A percentile compares a stretch with the other conserved stretches of the same genome.
Evolutionary conservation across 768 basidiomycete species (phyloP).

Genomic region (Harrya chromipes): DNA sequence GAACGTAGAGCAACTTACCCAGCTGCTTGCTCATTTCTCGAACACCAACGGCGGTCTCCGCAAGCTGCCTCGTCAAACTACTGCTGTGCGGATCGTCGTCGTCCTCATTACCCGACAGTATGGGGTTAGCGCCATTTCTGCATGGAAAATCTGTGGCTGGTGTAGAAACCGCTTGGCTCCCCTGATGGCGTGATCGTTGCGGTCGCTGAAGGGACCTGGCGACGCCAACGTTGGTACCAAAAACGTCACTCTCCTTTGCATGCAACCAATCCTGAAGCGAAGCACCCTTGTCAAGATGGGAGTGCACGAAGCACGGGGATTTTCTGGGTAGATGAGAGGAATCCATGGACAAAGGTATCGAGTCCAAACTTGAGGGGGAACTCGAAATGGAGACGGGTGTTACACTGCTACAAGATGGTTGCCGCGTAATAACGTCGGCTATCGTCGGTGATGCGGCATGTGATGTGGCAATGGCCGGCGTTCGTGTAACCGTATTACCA

Average conservation of each 20-base stretch:
- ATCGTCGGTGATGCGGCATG: constrained; percentile 19
- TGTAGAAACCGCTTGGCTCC: constrained; percentile 1
- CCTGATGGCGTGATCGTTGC: constrained; percentile 10
- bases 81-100: constrained; percentile 70
- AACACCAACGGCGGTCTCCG: constrained; percentile 95
- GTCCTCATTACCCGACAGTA: constrained; percentile 37
- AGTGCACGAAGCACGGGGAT: constrained; percentile 93
- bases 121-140: constrained; percentile 14
- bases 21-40: constrained; percentile 99
- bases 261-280: constrained; percentile 76
- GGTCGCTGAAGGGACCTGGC: constrained; percentile 45
- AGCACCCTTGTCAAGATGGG: constrained; percentile 79
- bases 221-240: constrained; percentile 43
- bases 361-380: constrained; percentile 27
- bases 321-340: constrained; percentile 25
- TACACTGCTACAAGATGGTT: constrained; percentile 1
- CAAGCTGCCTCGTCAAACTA: constrained; percentile 87
- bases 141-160: constrained; percentile 13
- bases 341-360: constrained; percentile 28
- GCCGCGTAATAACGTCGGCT: constrained; percentile 20
- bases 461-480: constrained; percentile 11
- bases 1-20: constrained; percentile 47
- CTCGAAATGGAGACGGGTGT: constrained; percentile 25
- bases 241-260: constrained; percentile 26
- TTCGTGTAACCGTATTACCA: constrained; percentile 16